These are phyloP conservation scores for Saccharomycopsis hybrid DNA, from an alignment of 1,139 yeast genomes.

Conservation along the genomic window DNA sequence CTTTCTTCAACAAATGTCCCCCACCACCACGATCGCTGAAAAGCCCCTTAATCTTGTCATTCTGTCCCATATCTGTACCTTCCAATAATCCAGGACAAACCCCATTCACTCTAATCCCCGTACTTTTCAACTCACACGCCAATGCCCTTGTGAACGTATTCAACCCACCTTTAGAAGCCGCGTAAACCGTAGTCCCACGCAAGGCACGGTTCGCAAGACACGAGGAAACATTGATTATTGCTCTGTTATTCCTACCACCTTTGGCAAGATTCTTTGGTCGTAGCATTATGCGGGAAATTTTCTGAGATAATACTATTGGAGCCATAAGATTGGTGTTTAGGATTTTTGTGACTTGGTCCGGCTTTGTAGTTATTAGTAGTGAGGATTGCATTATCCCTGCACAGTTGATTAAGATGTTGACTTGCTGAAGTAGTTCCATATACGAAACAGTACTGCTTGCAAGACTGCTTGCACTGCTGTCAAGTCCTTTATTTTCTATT, in stretches of 20 bases:
- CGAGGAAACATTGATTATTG: constrained; percentile 67
- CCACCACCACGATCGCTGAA: constrained; percentile 7
- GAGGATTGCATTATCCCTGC: constrained; percentile 73
- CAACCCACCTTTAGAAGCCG: constrained; percentile 78
- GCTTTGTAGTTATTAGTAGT: constrained; percentile 42
- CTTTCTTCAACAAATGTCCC: constrained; percentile 27
- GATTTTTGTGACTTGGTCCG: constrained; percentile 30
- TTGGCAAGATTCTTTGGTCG: constrained; percentile 24
- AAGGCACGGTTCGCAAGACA: constrained; percentile 46
- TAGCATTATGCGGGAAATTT: constrained; percentile 45
- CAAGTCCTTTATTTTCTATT: no score
- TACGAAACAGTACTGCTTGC: neutral
- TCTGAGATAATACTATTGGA: constrained; percentile 54
- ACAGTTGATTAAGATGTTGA: constrained; percentile 60
- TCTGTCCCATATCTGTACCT: constrained; percentile 64
- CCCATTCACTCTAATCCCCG: constrained; percentile 52
- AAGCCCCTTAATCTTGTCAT: constrained; percentile 25
- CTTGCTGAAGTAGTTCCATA: constrained; percentile 21
- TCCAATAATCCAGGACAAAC: constrained; percentile 66
- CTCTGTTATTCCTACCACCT: constrained; percentile 24
- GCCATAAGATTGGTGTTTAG: constrained; percentile 58
- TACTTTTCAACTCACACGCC: constrained; percentile 52
- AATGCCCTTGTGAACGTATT: constrained; percentile 59
- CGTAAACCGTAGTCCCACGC: constrained; percentile 68
- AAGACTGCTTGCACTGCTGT: neutral